Conservation (phyloP, 1,284 basidiomycete genomes). For the Cutaneotrichosporon curvatum region DNA sequence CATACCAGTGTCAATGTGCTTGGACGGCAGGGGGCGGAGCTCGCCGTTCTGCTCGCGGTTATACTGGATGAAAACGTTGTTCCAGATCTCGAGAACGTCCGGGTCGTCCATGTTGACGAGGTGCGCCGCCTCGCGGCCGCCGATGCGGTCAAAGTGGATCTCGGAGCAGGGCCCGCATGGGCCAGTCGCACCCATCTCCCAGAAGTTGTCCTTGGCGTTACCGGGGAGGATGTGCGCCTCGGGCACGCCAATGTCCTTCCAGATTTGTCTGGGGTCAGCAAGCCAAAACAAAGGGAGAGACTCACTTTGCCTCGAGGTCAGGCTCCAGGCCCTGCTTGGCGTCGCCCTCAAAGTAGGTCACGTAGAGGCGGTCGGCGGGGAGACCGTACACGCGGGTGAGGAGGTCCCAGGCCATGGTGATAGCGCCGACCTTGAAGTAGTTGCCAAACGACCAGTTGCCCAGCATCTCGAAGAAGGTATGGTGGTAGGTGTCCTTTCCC, state of each 20-base stretch:
- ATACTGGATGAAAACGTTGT: slow-evolving; percentile 98
- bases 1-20: slow-evolving; percentile 98
- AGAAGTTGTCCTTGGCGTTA: slow-evolving; percentile 97
- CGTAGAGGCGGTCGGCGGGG: slow-evolving; percentile 85
- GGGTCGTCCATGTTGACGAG: slow-evolving; percentile 96
- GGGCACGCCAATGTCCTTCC: slow-evolving; percentile 77
- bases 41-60: slow-evolving; percentile 87
- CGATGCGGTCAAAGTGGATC: slow-evolving; percentile 94
- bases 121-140: slow-evolving; percentile 74
- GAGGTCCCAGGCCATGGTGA: slow-evolving; percentile 88
- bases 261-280: slow-evolving; percentile 55
- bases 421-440: slow-evolving; percentile 98
- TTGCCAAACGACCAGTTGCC: slow-evolving; percentile 99
- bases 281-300: neutral
- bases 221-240: slow-evolving; percentile 89
- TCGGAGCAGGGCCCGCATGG: slow-evolving; percentile 98
- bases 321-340: slow-evolving; percentile 74
- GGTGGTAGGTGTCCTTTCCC: slow-evolving; percentile 71
- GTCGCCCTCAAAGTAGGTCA: slow-evolving; percentile 97
- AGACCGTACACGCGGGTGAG: slow-evolving; percentile 78
- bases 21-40: slow-evolving; percentile 73
- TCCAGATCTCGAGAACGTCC: slow-evolving; percentile 97
- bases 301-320: slow-evolving; percentile 67
- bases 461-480: slow-evolving; percentile 99
- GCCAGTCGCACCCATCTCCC: slow-evolving; percentile 99